Percentiles rank a stretch among this genome's conserved stretches.
Evolutionary conservation across 805 yeast genomes (phyloP).

Genomic region (Yarrowia porcina): DNA sequence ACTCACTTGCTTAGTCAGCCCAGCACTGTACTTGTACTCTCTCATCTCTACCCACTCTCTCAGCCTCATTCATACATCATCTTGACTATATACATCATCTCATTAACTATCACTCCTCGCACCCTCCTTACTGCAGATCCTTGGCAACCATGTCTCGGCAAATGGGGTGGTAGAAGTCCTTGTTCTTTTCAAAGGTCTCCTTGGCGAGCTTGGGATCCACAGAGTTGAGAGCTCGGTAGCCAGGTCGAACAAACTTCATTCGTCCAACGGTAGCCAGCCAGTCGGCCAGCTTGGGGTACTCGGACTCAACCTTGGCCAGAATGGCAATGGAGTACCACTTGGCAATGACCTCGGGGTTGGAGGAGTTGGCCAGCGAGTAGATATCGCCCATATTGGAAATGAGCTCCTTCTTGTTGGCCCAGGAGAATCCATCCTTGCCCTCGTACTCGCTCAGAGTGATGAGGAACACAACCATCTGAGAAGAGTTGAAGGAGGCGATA

Average conservation of each 20-base stretch:
- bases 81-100: conserved; percentile 12
- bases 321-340: conserved; percentile 73
- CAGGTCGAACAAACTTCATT: conserved; percentile 92
- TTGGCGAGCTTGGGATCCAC: conserved; percentile 68
- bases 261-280: conserved; percentile 92
- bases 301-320: conserved; percentile 47
- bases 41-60: too few species aligned
- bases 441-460: conserved; percentile 20
- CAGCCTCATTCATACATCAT: too few species aligned
- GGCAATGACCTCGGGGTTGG: conserved; percentile 77
- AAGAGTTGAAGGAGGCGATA: conserved; percentile 58
- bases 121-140: conserved; percentile 51
- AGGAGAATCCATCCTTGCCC: conserved; percentile 19
- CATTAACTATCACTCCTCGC: not conserved
- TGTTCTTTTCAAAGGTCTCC: conserved; percentile 57
- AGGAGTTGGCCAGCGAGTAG: conserved; percentile 50
- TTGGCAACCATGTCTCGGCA: conserved; percentile 79
- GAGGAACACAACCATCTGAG: conserved; percentile 75
- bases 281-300: conserved; percentile 56
- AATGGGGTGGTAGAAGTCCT: conserved; percentile 74
- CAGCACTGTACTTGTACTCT: too few species aligned
- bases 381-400: conserved; percentile 39
- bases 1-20: too few species aligned
- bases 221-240: conserved; percentile 59
- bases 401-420: conserved; percentile 32